Evolutionary conservation across 2,329 filamentous ascomycete species (phyloP), one percentile per base, ranked within the genome.

Genomic region (Parastagonospora nodorum): DNA sequence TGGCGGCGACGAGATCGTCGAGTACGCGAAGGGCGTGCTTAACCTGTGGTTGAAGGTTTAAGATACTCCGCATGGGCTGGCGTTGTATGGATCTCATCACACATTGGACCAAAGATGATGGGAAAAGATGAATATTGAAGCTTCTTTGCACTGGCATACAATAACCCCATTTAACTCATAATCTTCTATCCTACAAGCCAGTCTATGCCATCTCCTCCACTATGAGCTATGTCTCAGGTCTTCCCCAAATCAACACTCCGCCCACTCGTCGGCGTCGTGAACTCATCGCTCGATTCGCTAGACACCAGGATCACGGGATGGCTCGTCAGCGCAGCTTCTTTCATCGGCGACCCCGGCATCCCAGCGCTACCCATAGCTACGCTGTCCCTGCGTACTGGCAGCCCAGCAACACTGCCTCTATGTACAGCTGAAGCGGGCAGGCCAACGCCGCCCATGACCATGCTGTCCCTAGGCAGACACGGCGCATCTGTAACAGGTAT

Each of bases 1-100:
- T 45, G 92, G 93, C 19, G 91, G 90, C 1, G 88, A 92, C 69
- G 94, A 99, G 82, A 97, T 99, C 77, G 90, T 95, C 48, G 90
- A 97, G 77, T 99, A 97, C 75, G 87, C 92, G 44, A 96, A 96
- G 72, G 78, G 79, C 11, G 79, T 81, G 45, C 54, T 80, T 51
- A 75, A 65, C 42, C 56, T 81, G 53, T 81, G 77, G 77, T 53
- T 79, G 57, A 80, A 80, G 71, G 79, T 81, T 10, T 81, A 63
- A 55, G 51, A 15, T 19, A 19, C 11, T 48, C 62, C 19, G 19
- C 58, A 57, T 61, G 58, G 65, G 57, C 63, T 56, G 64, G 66
- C 65, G 68, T 67, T 68, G 57, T 47, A 43, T 43, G 51, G 55
- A 5, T 15, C 30, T 14, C 9, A 8, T 16, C 42, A 35, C 11